A percentile compares a stretch with the other conserved stretches of the same genome.
Conservation (phyloP, 768 basidiomycete genomes). For the Mycena galopus region DNA sequence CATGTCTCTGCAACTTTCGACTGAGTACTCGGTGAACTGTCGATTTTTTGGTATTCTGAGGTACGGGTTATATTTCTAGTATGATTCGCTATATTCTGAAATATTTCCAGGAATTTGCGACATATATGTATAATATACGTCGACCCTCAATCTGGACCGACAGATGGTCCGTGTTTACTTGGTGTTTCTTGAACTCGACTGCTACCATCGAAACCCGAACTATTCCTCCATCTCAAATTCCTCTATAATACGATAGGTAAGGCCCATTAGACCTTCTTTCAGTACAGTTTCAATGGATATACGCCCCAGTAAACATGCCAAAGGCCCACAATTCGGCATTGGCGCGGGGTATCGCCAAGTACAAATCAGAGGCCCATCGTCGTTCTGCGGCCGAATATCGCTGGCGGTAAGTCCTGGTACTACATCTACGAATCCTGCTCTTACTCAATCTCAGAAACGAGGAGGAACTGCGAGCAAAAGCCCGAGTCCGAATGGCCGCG, state of each 20-base stretch:
- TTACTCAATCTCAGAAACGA: slow-evolving; percentile 3
- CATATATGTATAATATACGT: too few relatives aligned
- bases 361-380: background rate
- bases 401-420: background rate
- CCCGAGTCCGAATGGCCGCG: background rate
- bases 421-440: background rate
- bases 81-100: background rate
- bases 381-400: background rate
- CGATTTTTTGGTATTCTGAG: background rate
- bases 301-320: background rate
- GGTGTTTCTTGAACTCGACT: background rate
- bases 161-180: background rate
- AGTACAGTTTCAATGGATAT: background rate
- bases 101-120: background rate
- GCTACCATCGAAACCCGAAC: background rate
- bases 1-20: background rate
- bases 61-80: background rate
- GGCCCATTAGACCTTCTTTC: background rate
- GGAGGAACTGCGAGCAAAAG: background rate
- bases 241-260: background rate
- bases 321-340: background rate
- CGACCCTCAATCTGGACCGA: background rate
- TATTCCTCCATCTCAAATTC: background rate
- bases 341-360: background rate
- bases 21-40: background rate